phyloP scores from a whole-genome alignment of 2,329 filamentous ascomycete species.

The Colletotrichum horii region DNA sequence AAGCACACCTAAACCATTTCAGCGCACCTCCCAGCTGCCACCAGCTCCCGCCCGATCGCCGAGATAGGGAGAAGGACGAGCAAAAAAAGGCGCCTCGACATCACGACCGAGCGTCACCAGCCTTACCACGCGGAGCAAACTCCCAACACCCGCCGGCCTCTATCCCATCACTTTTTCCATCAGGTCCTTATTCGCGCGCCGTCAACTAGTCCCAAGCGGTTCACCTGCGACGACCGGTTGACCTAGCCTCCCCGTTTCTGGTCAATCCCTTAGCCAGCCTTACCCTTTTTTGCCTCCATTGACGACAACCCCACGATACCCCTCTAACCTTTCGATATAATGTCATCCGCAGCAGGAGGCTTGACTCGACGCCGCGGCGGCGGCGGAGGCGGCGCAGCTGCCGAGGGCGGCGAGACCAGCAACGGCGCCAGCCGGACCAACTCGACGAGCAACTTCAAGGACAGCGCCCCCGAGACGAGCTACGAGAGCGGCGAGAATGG shows the following conservation, averaged over 20 bases:
- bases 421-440: slow-evolving; percentile 62
- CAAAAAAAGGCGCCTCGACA: slow-evolving; percentile 9
- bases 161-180: background rate
- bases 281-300: background rate
- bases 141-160: background rate
- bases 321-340: slow-evolving; percentile 3
- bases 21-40: background rate
- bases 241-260: background rate
- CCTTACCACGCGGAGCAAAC: background rate
- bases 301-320: slow-evolving; percentile 14
- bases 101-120: slow-evolving; percentile 8
- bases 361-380: slow-evolving; percentile 73
- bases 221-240: slow-evolving; percentile 10
- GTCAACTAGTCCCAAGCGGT: background rate
- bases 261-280: background rate
- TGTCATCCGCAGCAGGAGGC: slow-evolving; percentile 35
- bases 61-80: slow-evolving; percentile 15
- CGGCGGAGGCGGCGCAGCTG: slow-evolving; percentile 64
- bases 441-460: slow-evolving; percentile 57
- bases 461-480: slow-evolving; percentile 73
- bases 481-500: slow-evolving; percentile 94
- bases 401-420: slow-evolving; percentile 62
- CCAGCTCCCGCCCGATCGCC: slow-evolving; percentile 18
- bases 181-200: background rate
- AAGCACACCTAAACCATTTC: background rate